Conservation (phyloP, 2,329 filamentous ascomycete genomes). For the Fusarium lyarnte region DNA sequence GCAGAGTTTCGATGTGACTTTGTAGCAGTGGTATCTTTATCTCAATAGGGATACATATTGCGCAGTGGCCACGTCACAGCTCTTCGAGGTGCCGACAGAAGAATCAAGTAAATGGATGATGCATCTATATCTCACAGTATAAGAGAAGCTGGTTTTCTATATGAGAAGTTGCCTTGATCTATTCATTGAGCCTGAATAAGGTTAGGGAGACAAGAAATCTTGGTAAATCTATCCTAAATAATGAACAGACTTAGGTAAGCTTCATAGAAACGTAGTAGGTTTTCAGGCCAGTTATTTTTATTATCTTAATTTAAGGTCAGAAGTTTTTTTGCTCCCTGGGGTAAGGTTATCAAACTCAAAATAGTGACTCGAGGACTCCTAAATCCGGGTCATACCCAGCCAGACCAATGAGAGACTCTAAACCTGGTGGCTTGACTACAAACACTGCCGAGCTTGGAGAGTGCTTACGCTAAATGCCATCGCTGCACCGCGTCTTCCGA, state of each 20-base stretch:
- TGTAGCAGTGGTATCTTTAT: background rate
- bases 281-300: too few relatives aligned
- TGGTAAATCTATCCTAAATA: background rate
- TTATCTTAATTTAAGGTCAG: too few relatives aligned
- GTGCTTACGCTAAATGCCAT: background rate
- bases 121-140: background rate
- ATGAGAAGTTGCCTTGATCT: too few relatives aligned
- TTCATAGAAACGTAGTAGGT: background rate
- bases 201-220: background rate
- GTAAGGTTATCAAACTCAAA: background rate
- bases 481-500: constrained; percentile 3
- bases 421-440: background rate
- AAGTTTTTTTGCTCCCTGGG: too few relatives aligned
- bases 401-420: background rate
- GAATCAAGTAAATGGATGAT: too few relatives aligned
- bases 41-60: background rate
- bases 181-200: background rate
- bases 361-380: too few relatives aligned
- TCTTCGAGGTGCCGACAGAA: fast-evolving
- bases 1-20: background rate
- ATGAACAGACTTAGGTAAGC: fast-evolving
- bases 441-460: background rate
- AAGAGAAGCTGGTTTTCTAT: too few relatives aligned
- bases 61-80: background rate
- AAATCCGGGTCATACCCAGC: background rate